Evolutionary conservation across 805 yeast species (phyloP).

Genomic region (Saturnispora bothae): DNA sequence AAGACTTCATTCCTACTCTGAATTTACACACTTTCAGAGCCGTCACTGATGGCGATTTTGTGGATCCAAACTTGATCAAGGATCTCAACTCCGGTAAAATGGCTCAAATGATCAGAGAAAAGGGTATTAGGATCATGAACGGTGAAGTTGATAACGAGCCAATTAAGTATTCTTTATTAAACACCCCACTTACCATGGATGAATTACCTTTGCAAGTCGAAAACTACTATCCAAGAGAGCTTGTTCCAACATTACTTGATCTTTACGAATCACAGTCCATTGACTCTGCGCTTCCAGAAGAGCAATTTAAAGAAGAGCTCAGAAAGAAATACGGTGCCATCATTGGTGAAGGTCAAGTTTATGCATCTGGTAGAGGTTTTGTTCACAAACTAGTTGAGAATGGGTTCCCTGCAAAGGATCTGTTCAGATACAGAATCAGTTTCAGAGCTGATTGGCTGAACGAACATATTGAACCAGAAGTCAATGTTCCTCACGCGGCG

Average conservation of each 20-base stretch:
- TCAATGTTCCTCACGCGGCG: constrained; percentile 29
- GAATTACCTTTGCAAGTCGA: constrained; percentile 25
- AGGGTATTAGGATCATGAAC: constrained; percentile 8
- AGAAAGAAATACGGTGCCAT: constrained; percentile 26
- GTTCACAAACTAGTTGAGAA: constrained; percentile 22
- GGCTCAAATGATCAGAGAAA: constrained; percentile 4
- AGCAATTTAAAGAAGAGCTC: constrained; percentile 10
- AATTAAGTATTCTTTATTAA: constrained; percentile 9
- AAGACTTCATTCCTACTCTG: constrained; percentile 17
- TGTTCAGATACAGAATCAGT: constrained; percentile 25
- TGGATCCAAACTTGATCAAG: constrained; percentile 21
- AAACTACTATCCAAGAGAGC: constrained; percentile 29
- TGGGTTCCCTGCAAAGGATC: constrained; percentile 21
- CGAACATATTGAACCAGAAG: constrained; percentile 15
- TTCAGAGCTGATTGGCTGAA: constrained; percentile 20
- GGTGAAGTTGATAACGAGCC: constrained; percentile 14
- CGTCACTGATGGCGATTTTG: constrained; percentile 30
- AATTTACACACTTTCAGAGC: constrained; percentile 27
- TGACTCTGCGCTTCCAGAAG: constrained; percentile 10
- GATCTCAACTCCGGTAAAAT: constrained; percentile 25
- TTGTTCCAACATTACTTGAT: constrained; percentile 17
- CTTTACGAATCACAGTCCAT: constrained; percentile 13
- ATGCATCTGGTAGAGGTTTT: constrained; percentile 29
- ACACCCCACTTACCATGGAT: constrained; percentile 19
- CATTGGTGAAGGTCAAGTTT: constrained; percentile 31